These are phyloP conservation scores for Dactylellina drechsleri DNA, from an alignment of 2,329 filamentous ascomycete genomes.

Conservation along the genomic window DNA sequence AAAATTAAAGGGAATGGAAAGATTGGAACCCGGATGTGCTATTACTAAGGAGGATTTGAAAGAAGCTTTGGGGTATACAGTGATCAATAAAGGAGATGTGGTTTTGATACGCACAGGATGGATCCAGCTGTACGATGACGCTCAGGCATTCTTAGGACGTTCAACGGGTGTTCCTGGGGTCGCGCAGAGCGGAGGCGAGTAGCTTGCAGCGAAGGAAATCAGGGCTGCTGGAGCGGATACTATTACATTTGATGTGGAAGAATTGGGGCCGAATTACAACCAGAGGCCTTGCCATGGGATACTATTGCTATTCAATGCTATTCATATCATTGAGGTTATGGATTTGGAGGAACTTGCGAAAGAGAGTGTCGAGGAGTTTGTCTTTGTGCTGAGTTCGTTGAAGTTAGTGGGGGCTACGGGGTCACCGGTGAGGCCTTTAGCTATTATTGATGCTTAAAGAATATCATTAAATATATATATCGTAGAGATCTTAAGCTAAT, in stretches of 20 bases:
- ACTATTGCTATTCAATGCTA: constrained; percentile 44
- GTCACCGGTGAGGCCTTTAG: constrained; percentile 53
- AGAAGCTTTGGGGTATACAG: constrained; percentile 17
- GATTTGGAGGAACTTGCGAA: constrained; percentile 54
- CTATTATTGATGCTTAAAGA: constrained; percentile 51
- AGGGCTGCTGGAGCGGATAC: constrained; percentile 55
- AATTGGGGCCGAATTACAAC: constrained; percentile 32
- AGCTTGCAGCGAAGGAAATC: constrained; percentile 50
- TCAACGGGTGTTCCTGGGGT: constrained; percentile 47
- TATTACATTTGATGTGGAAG: constrained; percentile 53
- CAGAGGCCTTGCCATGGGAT: constrained; percentile 51
- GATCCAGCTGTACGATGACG: constrained; percentile 31
- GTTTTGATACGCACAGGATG: constrained; percentile 39
- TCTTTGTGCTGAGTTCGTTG: constrained; percentile 54
- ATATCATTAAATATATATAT: background rate
- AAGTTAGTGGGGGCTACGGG: constrained; percentile 55
- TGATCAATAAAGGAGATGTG: constrained; percentile 36
- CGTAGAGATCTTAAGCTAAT: background rate
- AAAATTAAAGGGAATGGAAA: constrained; percentile 26
- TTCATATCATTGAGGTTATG: constrained; percentile 55
- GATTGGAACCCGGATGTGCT: constrained; percentile 26
- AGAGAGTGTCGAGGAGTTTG: constrained; percentile 53
- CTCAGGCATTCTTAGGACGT: constrained; percentile 24
- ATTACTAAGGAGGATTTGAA: constrained; percentile 32
- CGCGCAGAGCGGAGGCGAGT: constrained; percentile 39